Conservation (phyloP, 352 stramenopile genomes). For the Aphanomyces stellatus region DNA sequence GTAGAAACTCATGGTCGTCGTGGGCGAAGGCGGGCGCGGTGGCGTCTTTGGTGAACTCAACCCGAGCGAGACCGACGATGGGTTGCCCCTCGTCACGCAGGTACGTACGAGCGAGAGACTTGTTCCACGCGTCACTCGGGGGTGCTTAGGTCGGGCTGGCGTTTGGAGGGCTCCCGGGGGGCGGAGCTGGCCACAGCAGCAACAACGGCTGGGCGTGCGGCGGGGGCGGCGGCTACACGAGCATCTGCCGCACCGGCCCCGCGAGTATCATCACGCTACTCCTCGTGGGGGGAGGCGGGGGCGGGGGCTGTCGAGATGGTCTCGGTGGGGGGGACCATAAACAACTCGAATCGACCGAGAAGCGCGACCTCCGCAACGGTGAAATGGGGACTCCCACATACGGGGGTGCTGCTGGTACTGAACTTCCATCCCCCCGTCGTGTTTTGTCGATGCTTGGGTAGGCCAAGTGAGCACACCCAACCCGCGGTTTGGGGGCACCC, state of each 20-base stretch:
- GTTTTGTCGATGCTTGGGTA: background rate
- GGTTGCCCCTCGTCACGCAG: conserved; percentile 6
- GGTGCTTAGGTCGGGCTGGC: conserved; percentile 32
- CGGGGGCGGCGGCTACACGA: conserved; percentile 58
- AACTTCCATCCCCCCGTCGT: background rate
- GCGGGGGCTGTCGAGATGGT: conserved; percentile 53
- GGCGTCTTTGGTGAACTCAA: conserved; percentile 21
- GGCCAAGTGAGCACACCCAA: conserved; percentile 48
- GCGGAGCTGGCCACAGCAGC: conserved; percentile 44
- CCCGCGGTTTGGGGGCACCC: conserved; percentile 48
- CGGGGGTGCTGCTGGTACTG: conserved; percentile 32
- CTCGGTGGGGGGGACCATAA: conserved; percentile 32
- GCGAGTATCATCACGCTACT: conserved; percentile 61
- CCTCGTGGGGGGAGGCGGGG: conserved; percentile 51
- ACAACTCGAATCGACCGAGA: conserved; percentile 23
- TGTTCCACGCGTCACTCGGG: background rate
- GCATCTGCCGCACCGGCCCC: conserved; percentile 50
- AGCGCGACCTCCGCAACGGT: conserved; percentile 47
- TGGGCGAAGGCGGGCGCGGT: conserved; percentile 11
- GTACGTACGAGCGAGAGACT: background rate
- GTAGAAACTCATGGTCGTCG: conserved; percentile 13
- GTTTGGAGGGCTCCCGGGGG: conserved; percentile 38
- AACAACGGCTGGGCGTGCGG: conserved; percentile 66
- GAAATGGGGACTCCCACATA: conserved; percentile 28
- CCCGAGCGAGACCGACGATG: conserved; percentile 1